Evolutionary conservation across 805 yeast genomes (phyloP).

Genomic region (Suhomyces kilbournensis): DNA sequence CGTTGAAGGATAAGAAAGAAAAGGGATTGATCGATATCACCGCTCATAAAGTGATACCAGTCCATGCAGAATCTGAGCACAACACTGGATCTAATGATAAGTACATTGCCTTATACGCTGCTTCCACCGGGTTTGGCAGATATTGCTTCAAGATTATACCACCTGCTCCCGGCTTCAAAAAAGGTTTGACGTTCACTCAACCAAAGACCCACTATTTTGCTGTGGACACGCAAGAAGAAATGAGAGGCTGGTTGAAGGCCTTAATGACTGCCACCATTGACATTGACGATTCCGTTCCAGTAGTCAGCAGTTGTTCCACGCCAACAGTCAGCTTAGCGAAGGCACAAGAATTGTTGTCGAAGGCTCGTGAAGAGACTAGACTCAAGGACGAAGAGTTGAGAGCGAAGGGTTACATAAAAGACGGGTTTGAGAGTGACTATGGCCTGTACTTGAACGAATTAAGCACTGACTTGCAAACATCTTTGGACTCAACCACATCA

Average conservation of each 20-base stretch:
- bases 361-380: constrained; percentile 73
- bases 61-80: constrained; percentile 36
- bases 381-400: constrained; percentile 49
- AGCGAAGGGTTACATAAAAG: constrained; percentile 39
- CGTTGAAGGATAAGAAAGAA: constrained; percentile 76
- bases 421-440: constrained; percentile 19
- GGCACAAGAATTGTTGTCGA: constrained; percentile 83
- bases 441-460: constrained; percentile 10
- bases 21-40: constrained; percentile 94
- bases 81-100: constrained; percentile 74
- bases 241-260: constrained; percentile 94
- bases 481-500: constrained; percentile 27
- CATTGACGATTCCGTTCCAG: constrained; percentile 88
- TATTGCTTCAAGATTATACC: constrained; percentile 91
- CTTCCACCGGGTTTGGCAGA: constrained; percentile 91
- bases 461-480: constrained; percentile 19
- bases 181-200: constrained; percentile 93
- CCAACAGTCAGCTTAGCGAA: constrained; percentile 88
- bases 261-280: constrained; percentile 95
- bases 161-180: constrained; percentile 95
- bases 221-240: constrained; percentile 84
- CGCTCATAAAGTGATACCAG: constrained; percentile 84
- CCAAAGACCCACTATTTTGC: constrained; percentile 96
- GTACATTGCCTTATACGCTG: constrained; percentile 82
- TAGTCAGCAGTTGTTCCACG: constrained; percentile 85